Conservation (phyloP, 139 green algal genomes). For the Picochlorum sp. region DNA sequence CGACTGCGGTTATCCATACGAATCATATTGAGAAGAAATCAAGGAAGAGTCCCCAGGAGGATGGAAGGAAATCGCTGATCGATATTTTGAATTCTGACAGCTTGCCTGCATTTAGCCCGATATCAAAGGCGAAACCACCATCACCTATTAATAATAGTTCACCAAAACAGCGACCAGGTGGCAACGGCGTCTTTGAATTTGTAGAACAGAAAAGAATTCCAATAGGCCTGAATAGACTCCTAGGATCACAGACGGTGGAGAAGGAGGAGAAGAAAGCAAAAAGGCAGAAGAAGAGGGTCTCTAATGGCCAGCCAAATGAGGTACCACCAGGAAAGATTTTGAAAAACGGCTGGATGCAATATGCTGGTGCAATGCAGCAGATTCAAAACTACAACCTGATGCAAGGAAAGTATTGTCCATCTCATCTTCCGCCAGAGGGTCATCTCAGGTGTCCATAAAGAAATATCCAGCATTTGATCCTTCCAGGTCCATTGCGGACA, state of each 20-base stretch:
- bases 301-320: background rate
- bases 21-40: background rate
- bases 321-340: background rate
- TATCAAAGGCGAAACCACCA: too few relatives aligned
- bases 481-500: background rate
- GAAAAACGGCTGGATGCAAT: background rate
- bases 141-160: too few relatives aligned
- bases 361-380: background rate
- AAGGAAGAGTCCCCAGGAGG: background rate
- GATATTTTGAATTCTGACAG: too few relatives aligned
- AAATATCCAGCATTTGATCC: too few relatives aligned
- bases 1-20: too few relatives aligned
- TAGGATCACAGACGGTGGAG: background rate
- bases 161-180: too few relatives aligned
- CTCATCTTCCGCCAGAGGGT: background rate
- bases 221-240: too few relatives aligned
- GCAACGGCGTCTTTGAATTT: too few relatives aligned
- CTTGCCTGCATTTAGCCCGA: too few relatives aligned
- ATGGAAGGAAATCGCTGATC: too few relatives aligned
- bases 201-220: too few relatives aligned
- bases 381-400: slow-evolving; percentile 6
- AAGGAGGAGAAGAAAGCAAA: background rate
- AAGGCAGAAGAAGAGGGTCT: background rate
- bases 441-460: too few relatives aligned
- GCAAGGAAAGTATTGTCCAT: background rate